Evolutionary conservation across 1,139 yeast species (phyloP), one percentile per base, ranked within the genome.

Genomic region (Citeromyces siamensis): DNA sequence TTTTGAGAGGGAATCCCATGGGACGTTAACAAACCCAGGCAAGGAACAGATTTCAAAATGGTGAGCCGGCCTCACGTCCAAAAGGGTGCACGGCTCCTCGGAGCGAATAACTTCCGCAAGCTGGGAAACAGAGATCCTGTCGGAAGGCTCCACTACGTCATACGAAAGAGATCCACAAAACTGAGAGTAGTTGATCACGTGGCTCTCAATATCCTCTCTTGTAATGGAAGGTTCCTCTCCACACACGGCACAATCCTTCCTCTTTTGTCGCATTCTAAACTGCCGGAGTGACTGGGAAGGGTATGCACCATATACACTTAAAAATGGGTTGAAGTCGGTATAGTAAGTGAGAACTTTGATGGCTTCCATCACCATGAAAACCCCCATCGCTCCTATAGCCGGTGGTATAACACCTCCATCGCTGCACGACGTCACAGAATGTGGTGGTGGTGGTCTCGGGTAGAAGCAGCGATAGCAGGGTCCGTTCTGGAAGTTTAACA

Each of bases 391-490:
- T 0, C 98, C 99, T 35, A 93, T 94, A 5, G 90, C 93, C 0
- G 98, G 95, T 0, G 98, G 98, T 17, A 93, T 57, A 1, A 93
- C 94, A 3, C 99, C 99, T 3, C 95, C 95, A 55, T 86, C 97
- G 7, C 85, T 74, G 50, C 99, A 93, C 0, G 94, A 71, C 1
- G 88, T 71, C 0, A 88, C 86, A 2, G 84, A 66, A 38, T 73
- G 76, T 1, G 95, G 82, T 0, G 93, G 77, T 0, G 99, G 96
- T 0, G 98, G 95, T 9, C 61, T 62, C 0, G 98, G 97, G 47
- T 83, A 85, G 55, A 88, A 75, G 51, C 99, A 93, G 43, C 99
- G 64, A 51, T 93, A 93, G 53, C 99, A 93, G 0, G 98, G 98
- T 0, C 96, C 96, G 3, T 46, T 43, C 27, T 65, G 61, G 49